Evolutionary conservation across 169 alveolate genomes (phyloP).

Genomic region (Plasmodium coatneyi): DNA sequence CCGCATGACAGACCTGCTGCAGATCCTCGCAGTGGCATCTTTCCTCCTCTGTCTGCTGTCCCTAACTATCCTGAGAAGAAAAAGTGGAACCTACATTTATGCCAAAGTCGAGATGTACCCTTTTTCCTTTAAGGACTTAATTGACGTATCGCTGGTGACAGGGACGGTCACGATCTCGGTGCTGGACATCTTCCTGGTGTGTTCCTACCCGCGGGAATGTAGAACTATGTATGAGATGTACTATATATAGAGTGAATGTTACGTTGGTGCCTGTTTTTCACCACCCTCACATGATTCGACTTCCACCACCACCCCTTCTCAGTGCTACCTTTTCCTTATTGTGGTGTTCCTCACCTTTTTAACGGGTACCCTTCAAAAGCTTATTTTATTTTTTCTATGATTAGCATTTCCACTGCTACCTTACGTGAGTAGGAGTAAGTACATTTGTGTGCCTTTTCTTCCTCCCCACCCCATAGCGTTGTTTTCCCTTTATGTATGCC

Average conservation of each 20-base stretch:
- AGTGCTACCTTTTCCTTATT: neutral
- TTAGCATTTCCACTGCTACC: neutral
- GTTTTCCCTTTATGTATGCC: conserved; percentile 28
- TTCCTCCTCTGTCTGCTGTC: conserved; percentile 15
- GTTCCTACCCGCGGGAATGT: neutral
- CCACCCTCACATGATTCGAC: neutral
- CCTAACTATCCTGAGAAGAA: conserved; percentile 29
- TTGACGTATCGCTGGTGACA: conserved; percentile 42
- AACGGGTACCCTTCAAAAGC: neutral
- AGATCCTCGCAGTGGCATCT: conserved; percentile 20
- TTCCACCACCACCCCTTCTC: neutral
- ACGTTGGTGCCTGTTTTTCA: neutral
- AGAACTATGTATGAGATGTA: neutral
- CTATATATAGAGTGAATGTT: neutral
- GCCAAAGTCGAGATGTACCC: conserved; percentile 64
- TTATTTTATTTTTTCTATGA: neutral
- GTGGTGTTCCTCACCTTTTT: neutral
- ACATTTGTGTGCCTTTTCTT: neutral
- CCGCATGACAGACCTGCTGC: conserved; percentile 5
- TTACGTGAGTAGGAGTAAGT: neutral
- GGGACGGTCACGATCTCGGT: conserved; percentile 57
- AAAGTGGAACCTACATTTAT: conserved; percentile 50
- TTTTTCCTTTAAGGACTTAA: conserved; percentile 54
- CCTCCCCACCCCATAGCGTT: neutral
- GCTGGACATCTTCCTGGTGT: conserved; percentile 40